A percentile compares a stretch with the other conserved stretches of the same genome.
Evolutionary conservation across 2,329 filamentous ascomycete genomes (phyloP).

Genomic region (Aureobasidium sp.): DNA sequence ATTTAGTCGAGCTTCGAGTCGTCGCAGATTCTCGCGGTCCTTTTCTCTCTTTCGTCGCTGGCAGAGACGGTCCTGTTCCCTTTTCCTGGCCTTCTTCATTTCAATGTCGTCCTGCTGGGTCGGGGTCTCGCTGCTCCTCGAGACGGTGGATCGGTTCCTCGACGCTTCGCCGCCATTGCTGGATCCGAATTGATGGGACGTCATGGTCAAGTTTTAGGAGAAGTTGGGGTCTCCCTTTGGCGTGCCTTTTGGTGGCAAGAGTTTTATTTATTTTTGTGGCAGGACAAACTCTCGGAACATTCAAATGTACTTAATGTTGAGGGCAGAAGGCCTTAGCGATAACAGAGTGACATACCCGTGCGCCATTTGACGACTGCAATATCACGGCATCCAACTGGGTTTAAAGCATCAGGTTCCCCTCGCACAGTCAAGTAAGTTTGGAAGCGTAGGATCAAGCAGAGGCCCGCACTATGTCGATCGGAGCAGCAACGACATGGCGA

Average conservation of each 20-base stretch:
- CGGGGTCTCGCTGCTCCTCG: slow-evolving; percentile 8
- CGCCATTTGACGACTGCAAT: slow-evolving; percentile 7
- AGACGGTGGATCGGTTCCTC: background rate
- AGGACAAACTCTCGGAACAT: background rate
- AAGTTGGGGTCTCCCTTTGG: background rate
- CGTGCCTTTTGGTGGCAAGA: background rate
- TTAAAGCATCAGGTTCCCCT: slow-evolving; percentile 12
- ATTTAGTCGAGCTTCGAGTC: slow-evolving; percentile 15
- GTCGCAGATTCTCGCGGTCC: slow-evolving; percentile 16
- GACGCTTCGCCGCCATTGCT: background rate
- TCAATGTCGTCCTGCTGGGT: slow-evolving; percentile 14
- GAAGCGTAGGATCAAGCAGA: slow-evolving; percentile 6
- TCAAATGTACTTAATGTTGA: slow-evolving; percentile 7
- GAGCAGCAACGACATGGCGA: background rate
- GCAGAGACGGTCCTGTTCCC: slow-evolving; percentile 15
- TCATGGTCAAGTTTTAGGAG: background rate
- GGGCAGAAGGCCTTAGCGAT: slow-evolving; percentile 10
- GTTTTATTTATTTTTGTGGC: background rate
- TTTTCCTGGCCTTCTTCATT: slow-evolving; percentile 9
- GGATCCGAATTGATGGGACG: background rate
- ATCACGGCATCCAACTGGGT: slow-evolving; percentile 8
- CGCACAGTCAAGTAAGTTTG: slow-evolving; percentile 4
- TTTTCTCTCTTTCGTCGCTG: slow-evolving; percentile 15
- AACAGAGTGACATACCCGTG: slow-evolving; percentile 4
- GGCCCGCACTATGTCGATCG: slow-evolving; percentile 9